Evolutionary conservation across 352 stramenopile species (phyloP).

Genomic region (Globisporangium irregulare): DNA sequence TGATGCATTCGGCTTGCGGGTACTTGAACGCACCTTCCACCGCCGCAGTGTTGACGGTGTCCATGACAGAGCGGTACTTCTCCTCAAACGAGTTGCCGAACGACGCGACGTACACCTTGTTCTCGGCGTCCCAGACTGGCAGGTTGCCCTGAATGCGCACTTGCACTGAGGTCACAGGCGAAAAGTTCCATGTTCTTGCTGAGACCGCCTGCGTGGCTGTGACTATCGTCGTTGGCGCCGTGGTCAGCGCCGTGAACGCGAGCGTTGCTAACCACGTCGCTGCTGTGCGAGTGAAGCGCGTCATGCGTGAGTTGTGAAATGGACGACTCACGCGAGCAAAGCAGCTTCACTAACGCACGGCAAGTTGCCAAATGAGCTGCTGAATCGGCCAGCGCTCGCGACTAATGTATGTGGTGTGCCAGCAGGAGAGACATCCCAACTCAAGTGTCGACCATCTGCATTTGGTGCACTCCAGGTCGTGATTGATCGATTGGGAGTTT

Average conservation of each 20-base stretch:
- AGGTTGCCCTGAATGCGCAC: conserved; percentile 49
- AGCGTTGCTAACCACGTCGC: not conserved
- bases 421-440: not conserved
- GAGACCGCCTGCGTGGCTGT: not conserved
- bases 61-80: conserved; percentile 38
- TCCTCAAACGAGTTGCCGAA: conserved; percentile 43
- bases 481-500: not conserved
- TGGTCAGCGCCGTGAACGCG: not conserved
- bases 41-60: conserved; percentile 52
- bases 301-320: not conserved
- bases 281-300: not conserved
- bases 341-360: not conserved
- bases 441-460: not conserved
- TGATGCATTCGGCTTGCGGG: conserved; percentile 62
- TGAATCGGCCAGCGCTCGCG: not conserved
- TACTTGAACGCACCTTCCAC: conserved; percentile 64
- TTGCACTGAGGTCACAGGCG: conserved; percentile 41
- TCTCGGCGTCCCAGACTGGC: conserved; percentile 34
- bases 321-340: not conserved
- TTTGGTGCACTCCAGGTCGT: too few species aligned
- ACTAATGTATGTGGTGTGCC: not conserved
- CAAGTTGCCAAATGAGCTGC: conserved; percentile 4
- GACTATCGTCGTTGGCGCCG: not conserved
- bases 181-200: not conserved
- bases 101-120: conserved; percentile 30